Percentiles rank a stretch among this genome's conserved stretches.
Evolutionary conservation across 192 early-diverging fungal species (phyloP).

Genomic region (Phycomyces nitens): DNA sequence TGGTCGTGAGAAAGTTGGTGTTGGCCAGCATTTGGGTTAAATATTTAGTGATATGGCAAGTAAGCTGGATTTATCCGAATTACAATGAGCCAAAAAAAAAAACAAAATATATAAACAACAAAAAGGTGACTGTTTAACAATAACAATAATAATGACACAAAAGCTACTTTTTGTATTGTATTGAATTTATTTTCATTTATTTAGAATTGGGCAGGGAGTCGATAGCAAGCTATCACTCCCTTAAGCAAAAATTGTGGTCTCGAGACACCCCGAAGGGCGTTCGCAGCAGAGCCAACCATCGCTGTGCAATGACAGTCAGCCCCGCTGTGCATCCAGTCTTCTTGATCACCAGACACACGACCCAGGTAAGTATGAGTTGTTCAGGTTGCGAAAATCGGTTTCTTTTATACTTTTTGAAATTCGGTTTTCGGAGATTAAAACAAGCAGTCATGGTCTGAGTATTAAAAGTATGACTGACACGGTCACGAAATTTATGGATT

Average conservation of each 20-base stretch:
- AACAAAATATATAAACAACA: background rate
- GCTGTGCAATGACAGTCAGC: conserved; percentile 29
- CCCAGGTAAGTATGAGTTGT: conserved; percentile 34
- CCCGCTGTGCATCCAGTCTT: conserved; percentile 14
- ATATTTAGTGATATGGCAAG: too few species aligned
- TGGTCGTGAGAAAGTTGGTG: too few species aligned
- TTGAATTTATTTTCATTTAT: conserved; percentile 18
- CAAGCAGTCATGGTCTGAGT: too few species aligned
- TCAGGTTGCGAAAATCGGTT: background rate
- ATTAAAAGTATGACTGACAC: too few species aligned
- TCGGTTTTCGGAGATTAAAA: too few species aligned
- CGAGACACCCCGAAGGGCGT: conserved; percentile 26
- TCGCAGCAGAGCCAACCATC: conserved; percentile 27
- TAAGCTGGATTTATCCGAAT: too few species aligned
- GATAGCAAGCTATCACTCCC: conserved; percentile 16
- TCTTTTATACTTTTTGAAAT: conserved; percentile 20
- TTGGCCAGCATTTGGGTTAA: too few species aligned
- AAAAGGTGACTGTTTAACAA: too few species aligned
- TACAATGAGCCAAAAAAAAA: background rate
- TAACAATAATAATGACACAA: too few species aligned
- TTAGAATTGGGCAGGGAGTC: conserved; percentile 6
- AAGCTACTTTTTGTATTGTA: too few species aligned
- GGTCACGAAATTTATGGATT: too few species aligned
- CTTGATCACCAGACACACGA: conserved; percentile 25
- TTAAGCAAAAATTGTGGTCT: conserved; percentile 31